Base-by-base conservation (phyloP, 2,329 filamentous ascomycete species). In the Purpureocillium takamizusanense region DNA sequence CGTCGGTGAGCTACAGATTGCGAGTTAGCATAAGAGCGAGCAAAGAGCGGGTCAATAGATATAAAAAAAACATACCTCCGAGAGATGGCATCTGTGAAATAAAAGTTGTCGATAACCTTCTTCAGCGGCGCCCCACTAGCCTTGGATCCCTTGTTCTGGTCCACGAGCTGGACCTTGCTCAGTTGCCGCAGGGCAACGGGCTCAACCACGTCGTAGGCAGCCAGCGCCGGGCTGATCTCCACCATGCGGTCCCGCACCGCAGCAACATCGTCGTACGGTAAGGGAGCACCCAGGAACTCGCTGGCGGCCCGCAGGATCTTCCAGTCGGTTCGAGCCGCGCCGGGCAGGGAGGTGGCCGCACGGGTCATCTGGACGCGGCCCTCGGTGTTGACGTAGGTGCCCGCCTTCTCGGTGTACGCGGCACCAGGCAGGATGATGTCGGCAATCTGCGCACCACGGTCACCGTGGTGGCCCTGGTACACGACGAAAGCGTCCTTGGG, bases 401-500 rank as follows among this genome's bases (percentile, higher is more conserved):
- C 89, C 17, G 83, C 79, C 73, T 97, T 98, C 70, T 98, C 92
- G 17, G 90, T 97, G 69, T 95, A 98, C 11, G 92, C 88, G 36
- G 88, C 88, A 49, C 88, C 90, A 21, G 92, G 92, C 15, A 98
- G 84, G 49, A 98, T 77, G 41, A 98, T 78, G 55, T 98, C 90
- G 35, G 92, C 92, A 44, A 95, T 78, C 65, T 94, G 83, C 39
- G 92, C 92, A 47, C 90, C 92, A 38, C 78, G 78, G 67, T 98
- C 92, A 65, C 92, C 92, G 63, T 98, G 92, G 64, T 98, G 92
- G 48, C 92, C 92, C 66, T 98, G 92, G 72, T 98, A 98, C 54
- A 98, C 78, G 45, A 98, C 82, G 59, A 97, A 98, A 11, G 92
- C 89, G 49, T 92, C 85, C 72, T 92, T 94, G 53, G 92, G 92